These are phyloP conservation scores for Sclerotiophoma versabilis DNA, from an alignment of 2,329 filamentous ascomycete genomes.

Conservation along the genomic window DNA sequence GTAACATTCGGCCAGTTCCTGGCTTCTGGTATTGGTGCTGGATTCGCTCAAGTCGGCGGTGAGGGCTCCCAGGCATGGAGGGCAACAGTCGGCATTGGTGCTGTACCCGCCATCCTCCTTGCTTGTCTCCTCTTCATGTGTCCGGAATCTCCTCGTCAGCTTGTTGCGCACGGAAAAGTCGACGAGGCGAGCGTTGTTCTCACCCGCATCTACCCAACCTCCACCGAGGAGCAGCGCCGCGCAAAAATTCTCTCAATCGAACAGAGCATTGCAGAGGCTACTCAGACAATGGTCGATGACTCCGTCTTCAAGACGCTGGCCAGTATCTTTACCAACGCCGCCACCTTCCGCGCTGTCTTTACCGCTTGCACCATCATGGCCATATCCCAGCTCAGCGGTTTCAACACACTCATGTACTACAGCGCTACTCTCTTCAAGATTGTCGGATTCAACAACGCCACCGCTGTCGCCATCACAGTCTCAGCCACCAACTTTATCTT, in stretches of 20 bases:
- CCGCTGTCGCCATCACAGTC: conserved; percentile 78
- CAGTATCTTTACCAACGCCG: conserved; percentile 43
- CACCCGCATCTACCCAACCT: conserved; percentile 42
- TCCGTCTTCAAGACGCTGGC: conserved; percentile 42
- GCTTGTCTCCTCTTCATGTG: conserved; percentile 44
- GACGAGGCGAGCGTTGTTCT: conserved; percentile 45
- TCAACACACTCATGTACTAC: conserved; percentile 88
- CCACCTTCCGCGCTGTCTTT: conserved; percentile 45
- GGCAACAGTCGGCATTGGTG: conserved; percentile 48
- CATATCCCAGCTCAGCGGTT: conserved; percentile 47
- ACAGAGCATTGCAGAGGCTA: conserved; percentile 43
- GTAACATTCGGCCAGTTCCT: conserved; percentile 43
- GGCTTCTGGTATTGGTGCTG: conserved; percentile 43
- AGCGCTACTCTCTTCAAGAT: conserved; percentile 55
- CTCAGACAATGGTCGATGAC: conserved; percentile 39
- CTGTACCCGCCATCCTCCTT: conserved; percentile 46
- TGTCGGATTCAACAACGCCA: conserved; percentile 79
- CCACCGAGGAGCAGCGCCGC: conserved; percentile 34
- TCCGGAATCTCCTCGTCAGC: conserved; percentile 48
- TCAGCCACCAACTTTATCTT: conserved; percentile 84
- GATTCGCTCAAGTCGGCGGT: conserved; percentile 46
- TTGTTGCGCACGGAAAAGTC: conserved; percentile 44
- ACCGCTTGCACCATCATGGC: conserved; percentile 49
- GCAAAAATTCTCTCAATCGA: conserved; percentile 39
- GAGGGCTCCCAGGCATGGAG: conserved; percentile 42